Evolutionary conservation across 148 eudicot genomes (phyloP), one percentile per base, ranked within the genome.

Genomic region (Fagopyrum esculentum): DNA sequence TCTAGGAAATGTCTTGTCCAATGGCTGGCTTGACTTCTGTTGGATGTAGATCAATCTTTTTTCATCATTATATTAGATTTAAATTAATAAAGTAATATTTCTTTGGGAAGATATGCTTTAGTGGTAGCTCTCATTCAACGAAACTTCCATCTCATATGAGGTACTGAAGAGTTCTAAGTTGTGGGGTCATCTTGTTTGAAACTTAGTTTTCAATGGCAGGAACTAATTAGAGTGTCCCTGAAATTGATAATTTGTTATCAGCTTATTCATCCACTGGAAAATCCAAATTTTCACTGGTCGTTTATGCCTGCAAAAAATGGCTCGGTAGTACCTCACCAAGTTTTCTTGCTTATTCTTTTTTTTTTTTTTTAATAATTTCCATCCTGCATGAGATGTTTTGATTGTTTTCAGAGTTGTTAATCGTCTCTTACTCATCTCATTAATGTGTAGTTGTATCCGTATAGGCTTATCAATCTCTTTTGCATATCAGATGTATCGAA

Each of bases 401-500:
- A 26, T 22, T 57, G 6, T 57, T 16, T 57, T 57, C 29, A 19
- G 30, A 57, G 19, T 6, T 57, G 29, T 57, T 57, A 57, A 7
- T 57, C 17, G 63, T 57, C 26, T 57, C 17, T 19, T 57, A 29
- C 63, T 19, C 8, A 6, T 57, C 30, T 57, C 30, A 6, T 57
- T 57, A 19, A 15, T 19, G 6, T n/a, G 6, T 55, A 13, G 63
- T 19, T 57, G 63, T 64, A 64, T 64, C 40, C 17, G 13, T 16
- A 43, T 78, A 76, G 57, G 82, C 86, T 87, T 86, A 88, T 85
- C 85, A 84, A 81, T 87, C 92, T 89, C 86, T 83, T 90, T 87
- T 87, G 92, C 85, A 82, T 85, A 92, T 85, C 96, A 95, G 99
- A 87, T 78, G 84, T 95, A 74, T 87, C 99, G 87, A 85, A 86